Base-by-base conservation (phyloP, 768 basidiomycete genomes). In the Chalciporus chontae region DNA sequence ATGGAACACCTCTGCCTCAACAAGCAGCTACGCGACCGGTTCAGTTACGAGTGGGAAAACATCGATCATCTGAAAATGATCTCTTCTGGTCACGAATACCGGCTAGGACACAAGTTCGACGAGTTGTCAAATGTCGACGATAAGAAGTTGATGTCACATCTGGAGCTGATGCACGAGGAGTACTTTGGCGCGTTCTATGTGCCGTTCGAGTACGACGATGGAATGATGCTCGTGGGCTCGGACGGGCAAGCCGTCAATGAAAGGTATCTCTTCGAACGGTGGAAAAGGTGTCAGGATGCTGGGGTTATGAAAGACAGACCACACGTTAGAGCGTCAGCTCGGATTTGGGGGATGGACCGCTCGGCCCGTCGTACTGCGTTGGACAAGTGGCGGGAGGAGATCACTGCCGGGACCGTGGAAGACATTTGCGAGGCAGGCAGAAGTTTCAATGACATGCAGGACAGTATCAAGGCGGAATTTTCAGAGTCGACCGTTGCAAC, bases 131-230 rank as follows among this genome's bases (percentile, higher is more conserved):
- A 32, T 40, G 66, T 43, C 14, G 13, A 13, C 29, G 29, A 74
- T 41, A 47, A 1, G n/a, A 17, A 38, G 15, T 9, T 81, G 10
- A 47, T 81, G 9, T 54, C 52, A 5, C 63, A 77, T 51, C 61
- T 84, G 0, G 73, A 82, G 54, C 77, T 74, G 17, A 69, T 77
- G 8, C 69, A 77, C 1, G 48, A 57, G 0, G 69, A 71, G 0
- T 81, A 63, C 55, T 77, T 57, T 41, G 57, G 67, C 2, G 75
- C 82, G n/a, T 73, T 84, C 64, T 38, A 36, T 1, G 61, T 80
- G 18, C 71, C 80, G 1, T 11, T 45, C 21, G 42, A 60, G n/a
- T 48, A 56, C 0, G 50, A 43, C 8, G 75, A 77, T 37, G 82
- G 76, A 0, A 79, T 80, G 77, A 61, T 48, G 0, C 34, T 43